phyloP scores from a whole-genome alignment of 352 stramenopile species.

The Thalassiosira livingstoniorum region DNA sequence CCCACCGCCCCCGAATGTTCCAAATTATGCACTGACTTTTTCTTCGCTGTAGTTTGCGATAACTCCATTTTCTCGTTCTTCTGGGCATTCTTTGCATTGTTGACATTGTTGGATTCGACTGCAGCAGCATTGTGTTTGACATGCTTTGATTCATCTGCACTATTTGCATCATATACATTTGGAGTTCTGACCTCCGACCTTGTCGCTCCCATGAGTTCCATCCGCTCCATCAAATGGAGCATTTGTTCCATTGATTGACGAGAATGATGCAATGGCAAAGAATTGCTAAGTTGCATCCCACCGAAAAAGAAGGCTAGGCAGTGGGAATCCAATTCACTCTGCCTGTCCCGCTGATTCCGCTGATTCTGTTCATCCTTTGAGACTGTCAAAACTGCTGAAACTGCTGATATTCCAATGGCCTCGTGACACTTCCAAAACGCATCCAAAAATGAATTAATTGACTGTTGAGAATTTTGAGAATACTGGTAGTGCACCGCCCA shows the following conservation, averaged over 20 bases:
- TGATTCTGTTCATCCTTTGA: too few relatives aligned
- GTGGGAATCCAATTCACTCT: conserved; percentile 20
- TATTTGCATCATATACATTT: too few relatives aligned
- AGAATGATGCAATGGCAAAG: conserved; percentile 12
- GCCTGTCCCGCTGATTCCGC: too few relatives aligned
- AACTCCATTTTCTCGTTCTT: too few relatives aligned
- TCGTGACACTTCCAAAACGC: background rate
- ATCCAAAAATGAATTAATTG: conserved; percentile 6
- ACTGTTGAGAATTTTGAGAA: background rate
- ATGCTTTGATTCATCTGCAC: too few relatives aligned
- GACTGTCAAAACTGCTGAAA: too few relatives aligned
- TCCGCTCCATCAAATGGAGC: conserved; percentile 13
- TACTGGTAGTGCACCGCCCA: background rate
- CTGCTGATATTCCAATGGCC: background rate
- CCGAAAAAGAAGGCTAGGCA: conserved; percentile 32
- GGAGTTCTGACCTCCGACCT: too few relatives aligned
- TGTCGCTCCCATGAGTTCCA: background rate
- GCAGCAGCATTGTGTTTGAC: background rate
- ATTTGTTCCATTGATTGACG: conserved; percentile 25
- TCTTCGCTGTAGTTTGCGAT: too few relatives aligned
- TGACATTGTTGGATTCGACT: background rate
- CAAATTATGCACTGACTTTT: too few relatives aligned
- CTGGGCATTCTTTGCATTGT: background rate
- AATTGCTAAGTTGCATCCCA: conserved; percentile 42
- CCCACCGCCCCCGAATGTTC: too few relatives aligned